Percentiles rank a stretch among this genome's conserved stretches.
phyloP scores from a whole-genome alignment of 768 basidiomycete species.

The Termitomyces sp. region DNA sequence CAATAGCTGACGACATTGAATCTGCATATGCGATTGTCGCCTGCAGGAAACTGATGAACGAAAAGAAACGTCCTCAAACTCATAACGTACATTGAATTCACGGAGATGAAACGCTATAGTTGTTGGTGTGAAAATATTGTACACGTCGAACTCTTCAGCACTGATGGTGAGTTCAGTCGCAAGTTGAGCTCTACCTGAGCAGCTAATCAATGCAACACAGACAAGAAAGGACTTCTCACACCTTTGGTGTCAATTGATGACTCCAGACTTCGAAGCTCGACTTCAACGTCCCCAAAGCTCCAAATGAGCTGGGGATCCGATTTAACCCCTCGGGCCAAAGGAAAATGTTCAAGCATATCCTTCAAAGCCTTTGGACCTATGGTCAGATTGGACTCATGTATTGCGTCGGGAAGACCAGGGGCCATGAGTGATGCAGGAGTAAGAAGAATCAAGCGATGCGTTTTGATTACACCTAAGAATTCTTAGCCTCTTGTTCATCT shows the following conservation, averaged over 20 bases:
- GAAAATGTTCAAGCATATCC: slow-evolving; percentile 83
- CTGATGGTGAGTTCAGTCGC: slow-evolving; percentile 76
- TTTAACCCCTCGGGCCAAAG: slow-evolving; percentile 55
- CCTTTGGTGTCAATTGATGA: slow-evolving; percentile 65
- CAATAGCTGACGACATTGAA: slow-evolving; percentile 57
- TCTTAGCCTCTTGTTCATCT: not conserved
- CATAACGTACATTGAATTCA: slow-evolving; percentile 68
- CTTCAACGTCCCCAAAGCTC: slow-evolving; percentile 70
- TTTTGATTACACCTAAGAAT: slow-evolving; percentile 70
- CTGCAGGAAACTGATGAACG: slow-evolving; percentile 30
- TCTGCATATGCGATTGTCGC: slow-evolving; percentile 81
- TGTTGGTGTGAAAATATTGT: slow-evolving; percentile 59
- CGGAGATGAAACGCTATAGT: slow-evolving; percentile 77
- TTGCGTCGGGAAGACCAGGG: slow-evolving; percentile 59
- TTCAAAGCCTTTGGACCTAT: slow-evolving; percentile 72
- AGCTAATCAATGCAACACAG: not conserved
- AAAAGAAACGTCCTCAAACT: not conserved
- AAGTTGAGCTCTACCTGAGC: slow-evolving; percentile 55
- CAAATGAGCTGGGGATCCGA: slow-evolving; percentile 79
- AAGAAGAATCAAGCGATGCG: slow-evolving; percentile 67
- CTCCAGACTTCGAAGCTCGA: slow-evolving; percentile 66
- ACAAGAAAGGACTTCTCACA: slow-evolving; percentile 16
- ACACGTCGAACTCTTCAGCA: slow-evolving; percentile 77
- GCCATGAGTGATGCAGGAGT: slow-evolving; percentile 56
- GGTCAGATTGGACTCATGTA: slow-evolving; percentile 59